Conservation (phyloP, 2,329 filamentous ascomycete species). For the Fusarium verrucosum region DNA sequence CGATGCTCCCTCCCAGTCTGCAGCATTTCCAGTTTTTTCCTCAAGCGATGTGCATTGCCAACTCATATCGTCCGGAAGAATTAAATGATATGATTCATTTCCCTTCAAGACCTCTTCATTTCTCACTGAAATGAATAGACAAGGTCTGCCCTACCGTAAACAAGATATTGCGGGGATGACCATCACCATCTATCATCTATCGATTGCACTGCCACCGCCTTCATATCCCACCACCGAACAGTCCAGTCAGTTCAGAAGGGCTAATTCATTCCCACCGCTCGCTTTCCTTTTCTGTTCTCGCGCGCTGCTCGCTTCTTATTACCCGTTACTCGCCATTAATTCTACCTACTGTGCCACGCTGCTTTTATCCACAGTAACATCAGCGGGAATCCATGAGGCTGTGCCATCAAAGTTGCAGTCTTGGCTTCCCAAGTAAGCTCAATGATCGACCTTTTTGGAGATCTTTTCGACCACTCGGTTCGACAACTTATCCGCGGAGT, state of each 20-base stretch:
- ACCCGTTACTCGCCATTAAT: not conserved
- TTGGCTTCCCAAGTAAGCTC: conserved; percentile 33
- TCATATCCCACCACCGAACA: conserved; percentile 23
- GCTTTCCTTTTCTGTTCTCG: not conserved
- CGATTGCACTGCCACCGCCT: conserved; percentile 37
- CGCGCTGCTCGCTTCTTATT: not conserved
- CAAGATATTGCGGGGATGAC: conserved; percentile 17
- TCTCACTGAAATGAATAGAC: conserved; percentile 26
- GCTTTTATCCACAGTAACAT: conserved; percentile 20
- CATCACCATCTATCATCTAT: conserved; percentile 20
- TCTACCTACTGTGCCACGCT: conserved; percentile 28
- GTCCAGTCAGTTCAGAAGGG: conserved; percentile 3
- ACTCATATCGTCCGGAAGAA: conserved; percentile 2
- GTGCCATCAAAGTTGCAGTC: conserved; percentile 28
- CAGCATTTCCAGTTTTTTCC: not conserved
- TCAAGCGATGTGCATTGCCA: not conserved
- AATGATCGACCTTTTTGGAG: conserved; percentile 15
- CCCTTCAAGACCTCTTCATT: conserved; percentile 15
- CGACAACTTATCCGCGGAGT: conserved; percentile 1
- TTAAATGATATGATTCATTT: conserved; percentile 17
- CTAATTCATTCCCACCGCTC: not conserved
- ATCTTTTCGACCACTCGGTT: conserved; percentile 7
- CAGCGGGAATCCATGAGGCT: conserved; percentile 18
- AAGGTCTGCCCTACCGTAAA: conserved; percentile 12
- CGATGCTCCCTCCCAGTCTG: not conserved